Conservation (phyloP, 2,329 filamentous ascomycete species). For the Pseudogymnoascus sp. region DNA sequence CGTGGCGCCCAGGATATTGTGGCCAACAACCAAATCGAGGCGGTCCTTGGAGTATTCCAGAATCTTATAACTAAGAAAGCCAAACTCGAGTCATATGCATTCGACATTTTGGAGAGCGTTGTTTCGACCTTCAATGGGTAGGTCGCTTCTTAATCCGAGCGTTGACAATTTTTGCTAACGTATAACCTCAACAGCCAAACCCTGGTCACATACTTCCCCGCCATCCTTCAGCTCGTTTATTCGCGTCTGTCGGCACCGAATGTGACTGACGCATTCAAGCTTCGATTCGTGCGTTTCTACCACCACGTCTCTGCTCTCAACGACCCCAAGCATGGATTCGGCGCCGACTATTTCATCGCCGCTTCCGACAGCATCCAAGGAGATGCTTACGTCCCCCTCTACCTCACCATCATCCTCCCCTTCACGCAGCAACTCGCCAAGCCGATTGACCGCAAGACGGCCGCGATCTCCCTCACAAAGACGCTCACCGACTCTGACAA, state of each 20-base stretch:
- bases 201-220: constrained; percentile 47
- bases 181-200: constrained; percentile 39
- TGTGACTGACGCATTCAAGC: constrained; percentile 69
- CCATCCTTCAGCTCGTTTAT: constrained; percentile 76
- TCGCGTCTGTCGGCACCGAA: constrained; percentile 54
- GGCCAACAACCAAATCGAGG: constrained; percentile 73
- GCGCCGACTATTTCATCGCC: constrained; percentile 84
- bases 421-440: constrained; percentile 82
- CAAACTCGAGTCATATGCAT: constrained; percentile 70
- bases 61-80: constrained; percentile 61
- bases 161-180: constrained; percentile 22
- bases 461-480: constrained; percentile 88
- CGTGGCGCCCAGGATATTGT: constrained; percentile 67
- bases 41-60: constrained; percentile 92
- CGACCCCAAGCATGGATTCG: constrained; percentile 68
- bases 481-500: constrained; percentile 78
- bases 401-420: constrained; percentile 77
- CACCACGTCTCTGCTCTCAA: constrained; percentile 72
- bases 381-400: constrained; percentile 75
- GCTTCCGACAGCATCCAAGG: constrained; percentile 76
- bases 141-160: constrained; percentile 32
- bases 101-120: constrained; percentile 82
- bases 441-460: constrained; percentile 85
- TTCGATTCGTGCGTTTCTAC: constrained; percentile 89
- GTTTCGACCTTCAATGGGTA: constrained; percentile 65